These are phyloP conservation scores for Trichoderma sp. DNA, from an alignment of 2,329 filamentous ascomycete genomes.

Conservation along the genomic window DNA sequence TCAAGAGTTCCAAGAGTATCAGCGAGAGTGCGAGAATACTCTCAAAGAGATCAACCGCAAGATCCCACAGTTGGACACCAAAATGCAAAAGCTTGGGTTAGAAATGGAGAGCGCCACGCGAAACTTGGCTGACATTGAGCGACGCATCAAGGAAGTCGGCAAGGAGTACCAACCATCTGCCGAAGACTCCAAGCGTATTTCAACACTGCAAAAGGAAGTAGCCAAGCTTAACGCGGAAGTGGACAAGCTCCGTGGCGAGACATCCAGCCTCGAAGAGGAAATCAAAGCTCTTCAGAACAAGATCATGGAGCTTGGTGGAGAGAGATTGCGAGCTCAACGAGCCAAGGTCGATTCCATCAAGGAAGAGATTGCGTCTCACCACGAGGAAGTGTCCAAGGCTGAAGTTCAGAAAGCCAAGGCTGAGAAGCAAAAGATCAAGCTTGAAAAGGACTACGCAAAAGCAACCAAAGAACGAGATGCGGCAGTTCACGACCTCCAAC, in stretches of 20 bases:
- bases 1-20: slow-evolving; percentile 79
- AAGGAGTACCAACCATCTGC: slow-evolving; percentile 80
- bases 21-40: slow-evolving; percentile 73
- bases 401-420: slow-evolving; percentile 91
- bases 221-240: slow-evolving; percentile 74
- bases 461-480: slow-evolving; percentile 77
- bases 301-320: slow-evolving; percentile 97
- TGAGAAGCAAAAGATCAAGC: slow-evolving; percentile 86
- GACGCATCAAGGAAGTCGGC: slow-evolving; percentile 80
- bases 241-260: slow-evolving; percentile 77
- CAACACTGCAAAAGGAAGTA: slow-evolving; percentile 75
- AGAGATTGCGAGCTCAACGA: slow-evolving; percentile 86
- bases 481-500: slow-evolving; percentile 71
- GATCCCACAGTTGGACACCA: slow-evolving; percentile 83
- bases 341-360: slow-evolving; percentile 88
- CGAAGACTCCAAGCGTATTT: slow-evolving; percentile 73
- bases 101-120: slow-evolving; percentile 85
- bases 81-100: slow-evolving; percentile 85
- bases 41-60: slow-evolving; percentile 73
- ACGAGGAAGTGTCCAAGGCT: slow-evolving; percentile 79
- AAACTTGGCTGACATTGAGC: slow-evolving; percentile 81
- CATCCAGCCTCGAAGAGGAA: slow-evolving; percentile 85
- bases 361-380: slow-evolving; percentile 77
- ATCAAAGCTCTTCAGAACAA: slow-evolving; percentile 92
- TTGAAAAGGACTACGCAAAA: slow-evolving; percentile 78